Evolutionary conservation across 2,329 filamentous ascomycete species (phyloP).

Genomic region (Fusarium scirpi): DNA sequence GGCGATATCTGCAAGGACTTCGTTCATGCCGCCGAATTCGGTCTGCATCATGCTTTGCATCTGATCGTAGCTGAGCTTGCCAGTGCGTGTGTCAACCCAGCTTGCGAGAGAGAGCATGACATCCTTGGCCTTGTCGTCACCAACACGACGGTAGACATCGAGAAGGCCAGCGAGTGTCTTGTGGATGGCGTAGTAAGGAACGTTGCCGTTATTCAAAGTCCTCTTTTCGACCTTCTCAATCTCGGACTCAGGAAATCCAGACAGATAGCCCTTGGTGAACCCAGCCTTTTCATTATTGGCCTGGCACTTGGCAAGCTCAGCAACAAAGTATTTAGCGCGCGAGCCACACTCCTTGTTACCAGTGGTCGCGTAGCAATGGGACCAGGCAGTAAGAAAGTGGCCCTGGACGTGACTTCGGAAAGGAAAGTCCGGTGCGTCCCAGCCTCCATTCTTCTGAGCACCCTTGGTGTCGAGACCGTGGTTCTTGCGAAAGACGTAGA

Average conservation of each 20-base stretch:
- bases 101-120: constrained; percentile 59
- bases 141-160: constrained; percentile 61
- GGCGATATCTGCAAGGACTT: constrained; percentile 62
- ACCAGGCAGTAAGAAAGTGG: constrained; percentile 63
- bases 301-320: constrained; percentile 63
- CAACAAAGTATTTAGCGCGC: constrained; percentile 59
- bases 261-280: constrained; percentile 61
- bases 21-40: constrained; percentile 67
- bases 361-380: constrained; percentile 60
- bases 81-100: constrained; percentile 63
- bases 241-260: constrained; percentile 65
- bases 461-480: constrained; percentile 54
- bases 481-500: constrained; percentile 33
- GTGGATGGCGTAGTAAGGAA: constrained; percentile 67
- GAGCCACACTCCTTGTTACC: constrained; percentile 58
- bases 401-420: constrained; percentile 65
- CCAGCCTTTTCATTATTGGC: constrained; percentile 60
- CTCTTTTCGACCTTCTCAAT: constrained; percentile 58
- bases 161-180: constrained; percentile 65
- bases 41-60: constrained; percentile 63
- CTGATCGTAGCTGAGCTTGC: constrained; percentile 54
- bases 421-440: constrained; percentile 66
- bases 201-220: constrained; percentile 61
- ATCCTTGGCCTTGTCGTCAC: constrained; percentile 56
- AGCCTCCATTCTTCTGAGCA: constrained; percentile 61